phyloP scores from a whole-genome alignment of 257 asterid genomes.

The Solanum acaule region DNA sequence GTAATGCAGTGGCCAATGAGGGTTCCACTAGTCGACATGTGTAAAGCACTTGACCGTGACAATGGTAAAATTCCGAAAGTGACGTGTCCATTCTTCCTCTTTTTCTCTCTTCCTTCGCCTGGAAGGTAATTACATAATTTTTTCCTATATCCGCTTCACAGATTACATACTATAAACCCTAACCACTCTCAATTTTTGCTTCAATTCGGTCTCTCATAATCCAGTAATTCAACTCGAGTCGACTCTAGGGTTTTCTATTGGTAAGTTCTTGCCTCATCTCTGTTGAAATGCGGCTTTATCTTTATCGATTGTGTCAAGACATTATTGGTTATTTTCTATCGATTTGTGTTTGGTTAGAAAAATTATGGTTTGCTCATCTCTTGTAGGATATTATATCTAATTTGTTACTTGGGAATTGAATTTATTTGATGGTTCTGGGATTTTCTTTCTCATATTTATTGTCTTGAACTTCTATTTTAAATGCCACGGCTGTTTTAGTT shows the following conservation, averaged over 20 bases:
- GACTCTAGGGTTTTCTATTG: constrained; percentile 4
- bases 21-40: background rate
- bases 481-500: background rate
- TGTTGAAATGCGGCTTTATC: background rate
- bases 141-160: background rate
- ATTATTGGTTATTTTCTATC: background rate
- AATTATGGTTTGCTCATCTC: background rate
- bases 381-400: background rate
- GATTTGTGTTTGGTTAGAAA: background rate
- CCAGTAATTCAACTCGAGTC: constrained; percentile 2
- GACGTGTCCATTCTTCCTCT: background rate
- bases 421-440: background rate
- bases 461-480: background rate
- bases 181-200: background rate
- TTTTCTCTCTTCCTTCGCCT: constrained; percentile 7
- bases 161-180: background rate
- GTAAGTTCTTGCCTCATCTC: background rate
- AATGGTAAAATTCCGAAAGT: background rate
- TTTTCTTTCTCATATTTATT: background rate
- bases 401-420: background rate
- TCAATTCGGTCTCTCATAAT: background rate
- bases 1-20: background rate
- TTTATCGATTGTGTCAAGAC: background rate
- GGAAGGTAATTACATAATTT: background rate
- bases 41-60: background rate